Base-by-base conservation (phyloP, 2,329 filamentous ascomycete species). In the Alternaria consortialis region DNA sequence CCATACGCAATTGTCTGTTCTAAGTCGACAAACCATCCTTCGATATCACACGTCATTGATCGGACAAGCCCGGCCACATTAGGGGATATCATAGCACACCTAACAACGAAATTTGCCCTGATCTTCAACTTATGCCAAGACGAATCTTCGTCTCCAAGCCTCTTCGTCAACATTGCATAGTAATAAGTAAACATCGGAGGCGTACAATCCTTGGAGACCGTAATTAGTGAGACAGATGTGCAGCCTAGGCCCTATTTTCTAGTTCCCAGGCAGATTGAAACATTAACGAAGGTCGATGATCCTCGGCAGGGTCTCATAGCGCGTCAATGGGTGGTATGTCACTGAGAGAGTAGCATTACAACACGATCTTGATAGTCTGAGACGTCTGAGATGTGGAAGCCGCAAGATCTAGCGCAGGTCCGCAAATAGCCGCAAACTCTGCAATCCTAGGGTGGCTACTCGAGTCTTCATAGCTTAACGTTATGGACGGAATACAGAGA, bases 341-440 rank as follows among this genome's bases (percentile, higher is more conserved):
- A 25, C 20, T 13, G 32, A 37, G 37, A 25, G 20, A 32, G 32
- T 25, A 25, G 20, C 50, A 17, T 17, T 42, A n/a, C 8, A 42
- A 29, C 40, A 17, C 39, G 9, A 42, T 48, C 32, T 39, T 39
- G 23, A 32, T 34, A 37, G 39, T 53, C 37, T 42, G 47, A 46
- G 47, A 43, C 55, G 39, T 46, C 37, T 42, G 47, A 53, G 55
- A 52, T 39, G 20, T 36, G 27, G 32, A 43, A 29, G 25, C 46
- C 31, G 32, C 25, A n/a, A 53, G 25, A 31, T 44, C 31, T 53
- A 37, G 55, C 32, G 47, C 55, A 58, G 32, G 40, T 53, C 47
- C 32, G 47, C 31, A 17, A 46, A 47, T 39, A 58, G 47, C 39
- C 40, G 55, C 40, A 53, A 53, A 51, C 31, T 37, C 47, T 53